These are phyloP conservation scores for Fusarium sp. DNA, from an alignment of 2,329 filamentous ascomycete genomes.

Conservation along the genomic window DNA sequence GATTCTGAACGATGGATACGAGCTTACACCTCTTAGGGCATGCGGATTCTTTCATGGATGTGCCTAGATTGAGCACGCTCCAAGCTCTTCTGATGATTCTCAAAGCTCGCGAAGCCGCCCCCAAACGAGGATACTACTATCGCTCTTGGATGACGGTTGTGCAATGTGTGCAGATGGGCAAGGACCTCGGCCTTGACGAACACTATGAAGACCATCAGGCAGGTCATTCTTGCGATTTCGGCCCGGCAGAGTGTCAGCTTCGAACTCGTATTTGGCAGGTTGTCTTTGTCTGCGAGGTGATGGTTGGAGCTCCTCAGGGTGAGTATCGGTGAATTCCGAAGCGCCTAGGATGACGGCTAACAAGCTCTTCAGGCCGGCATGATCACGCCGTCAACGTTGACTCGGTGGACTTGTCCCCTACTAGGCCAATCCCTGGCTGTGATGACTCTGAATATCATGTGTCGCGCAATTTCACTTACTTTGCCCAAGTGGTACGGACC, in stretches of 20 bases:
- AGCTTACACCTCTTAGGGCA: constrained; percentile 70
- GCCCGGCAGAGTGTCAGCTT: constrained; percentile 80
- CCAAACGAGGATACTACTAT: constrained; percentile 95
- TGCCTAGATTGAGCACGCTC: constrained; percentile 89
- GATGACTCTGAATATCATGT: constrained; percentile 81
- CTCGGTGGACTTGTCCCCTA: constrained; percentile 79
- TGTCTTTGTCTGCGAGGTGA: constrained; percentile 86
- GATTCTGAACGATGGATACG: not conserved
- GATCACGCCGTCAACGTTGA: constrained; percentile 82
- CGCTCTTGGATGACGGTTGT: constrained; percentile 97
- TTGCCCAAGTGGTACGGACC: constrained; percentile 81
- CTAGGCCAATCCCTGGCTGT: constrained; percentile 71
- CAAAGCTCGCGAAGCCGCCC: constrained; percentile 91
- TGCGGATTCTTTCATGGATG: constrained; percentile 92
- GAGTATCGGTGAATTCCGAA: not conserved
- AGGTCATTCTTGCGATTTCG: constrained; percentile 76
- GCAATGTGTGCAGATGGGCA: constrained; percentile 91
- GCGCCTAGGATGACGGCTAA: constrained; percentile 17
- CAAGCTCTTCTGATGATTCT: constrained; percentile 89
- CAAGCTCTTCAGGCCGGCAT: constrained; percentile 72
- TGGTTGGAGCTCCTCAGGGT: constrained; percentile 94
- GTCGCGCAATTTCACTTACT: constrained; percentile 87
- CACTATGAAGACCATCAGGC: constrained; percentile 83
- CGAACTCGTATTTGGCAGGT: constrained; percentile 93
- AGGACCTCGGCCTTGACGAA: constrained; percentile 89